Evolutionary conservation across 176 grass and related monocot species (phyloP).

Genomic region (Cocos nucifera): DNA sequence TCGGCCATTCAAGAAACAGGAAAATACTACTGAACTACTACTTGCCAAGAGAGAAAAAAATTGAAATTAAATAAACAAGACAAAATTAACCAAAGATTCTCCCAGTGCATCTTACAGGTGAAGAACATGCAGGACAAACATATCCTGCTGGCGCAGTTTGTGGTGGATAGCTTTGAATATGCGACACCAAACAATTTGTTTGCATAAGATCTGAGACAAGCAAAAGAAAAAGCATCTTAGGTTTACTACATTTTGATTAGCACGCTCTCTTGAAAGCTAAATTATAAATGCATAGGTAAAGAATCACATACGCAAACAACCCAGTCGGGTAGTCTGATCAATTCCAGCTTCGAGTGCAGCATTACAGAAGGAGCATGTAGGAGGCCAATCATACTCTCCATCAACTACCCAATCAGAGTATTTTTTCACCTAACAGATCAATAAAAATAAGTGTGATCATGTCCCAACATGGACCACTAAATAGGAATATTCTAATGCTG

Average conservation of each 20-base stretch:
- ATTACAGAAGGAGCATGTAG: constrained; percentile 80
- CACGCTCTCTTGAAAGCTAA: background rate
- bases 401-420: constrained; percentile 99
- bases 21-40: background rate
- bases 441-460: background rate
- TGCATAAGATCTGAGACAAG: constrained; percentile 70
- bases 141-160: constrained; percentile 93
- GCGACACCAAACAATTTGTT: constrained; percentile 81
- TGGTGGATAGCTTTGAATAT: constrained; percentile 58
- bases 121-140: constrained; percentile 74
- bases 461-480: too few species aligned
- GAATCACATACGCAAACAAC: constrained; percentile 87
- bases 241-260: too few species aligned
- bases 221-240: constrained; percentile 4
- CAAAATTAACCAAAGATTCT: background rate
- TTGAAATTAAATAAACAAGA: background rate
- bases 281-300: background rate
- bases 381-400: constrained; percentile 94
- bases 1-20: too few species aligned
- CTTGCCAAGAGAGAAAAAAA: background rate
- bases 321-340: constrained; percentile 79
- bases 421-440: constrained; percentile 73
- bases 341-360: constrained; percentile 56
- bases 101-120: constrained; percentile 47
- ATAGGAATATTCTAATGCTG: too few species aligned